Evolutionary conservation across 1,139 yeast species (phyloP).

Genomic region (Komagataea norvegica): DNA sequence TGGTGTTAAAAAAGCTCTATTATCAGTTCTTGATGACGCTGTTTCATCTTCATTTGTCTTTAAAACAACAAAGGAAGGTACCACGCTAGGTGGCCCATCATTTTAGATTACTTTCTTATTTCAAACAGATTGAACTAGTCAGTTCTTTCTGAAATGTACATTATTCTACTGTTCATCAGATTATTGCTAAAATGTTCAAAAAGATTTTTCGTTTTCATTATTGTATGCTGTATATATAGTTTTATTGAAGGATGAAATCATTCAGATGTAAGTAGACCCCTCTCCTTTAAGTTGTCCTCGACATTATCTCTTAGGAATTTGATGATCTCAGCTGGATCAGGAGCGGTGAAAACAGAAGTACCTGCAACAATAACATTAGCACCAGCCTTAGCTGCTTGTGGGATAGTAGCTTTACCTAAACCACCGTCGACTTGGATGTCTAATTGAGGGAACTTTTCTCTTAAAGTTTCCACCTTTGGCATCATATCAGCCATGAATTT

Average conservation of each 20-base stretch:
- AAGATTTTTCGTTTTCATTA: not conserved
- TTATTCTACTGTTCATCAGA: no score
- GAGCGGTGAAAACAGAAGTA: constrained; percentile 84
- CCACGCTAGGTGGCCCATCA: constrained; percentile 72
- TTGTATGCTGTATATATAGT: not conserved
- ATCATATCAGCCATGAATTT: constrained; percentile 93
- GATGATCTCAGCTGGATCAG: constrained; percentile 71
- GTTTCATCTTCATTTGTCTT: constrained; percentile 41
- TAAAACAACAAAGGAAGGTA: constrained; percentile 60
- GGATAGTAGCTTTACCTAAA: constrained; percentile 76
- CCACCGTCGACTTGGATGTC: constrained; percentile 98
- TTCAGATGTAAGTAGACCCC: constrained; percentile 23
- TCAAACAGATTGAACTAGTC: no score
- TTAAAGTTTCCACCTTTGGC: constrained; percentile 82
- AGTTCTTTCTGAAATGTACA: no score
- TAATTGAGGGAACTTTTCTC: constrained; percentile 69
- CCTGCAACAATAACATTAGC: constrained; percentile 99
- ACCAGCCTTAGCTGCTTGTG: constrained; percentile 86
- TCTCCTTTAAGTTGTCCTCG: constrained; percentile 30
- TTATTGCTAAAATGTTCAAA: no score
- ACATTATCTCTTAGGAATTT: constrained; percentile 61
- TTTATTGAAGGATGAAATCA: not conserved
- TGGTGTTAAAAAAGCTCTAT: constrained; percentile 59
- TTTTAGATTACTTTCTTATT: no score
- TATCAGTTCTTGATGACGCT: constrained; percentile 61